These are phyloP conservation scores for Calamus simplicifolius DNA, from an alignment of 176 grass and related monocot genomes.

Conservation along the genomic window DNA sequence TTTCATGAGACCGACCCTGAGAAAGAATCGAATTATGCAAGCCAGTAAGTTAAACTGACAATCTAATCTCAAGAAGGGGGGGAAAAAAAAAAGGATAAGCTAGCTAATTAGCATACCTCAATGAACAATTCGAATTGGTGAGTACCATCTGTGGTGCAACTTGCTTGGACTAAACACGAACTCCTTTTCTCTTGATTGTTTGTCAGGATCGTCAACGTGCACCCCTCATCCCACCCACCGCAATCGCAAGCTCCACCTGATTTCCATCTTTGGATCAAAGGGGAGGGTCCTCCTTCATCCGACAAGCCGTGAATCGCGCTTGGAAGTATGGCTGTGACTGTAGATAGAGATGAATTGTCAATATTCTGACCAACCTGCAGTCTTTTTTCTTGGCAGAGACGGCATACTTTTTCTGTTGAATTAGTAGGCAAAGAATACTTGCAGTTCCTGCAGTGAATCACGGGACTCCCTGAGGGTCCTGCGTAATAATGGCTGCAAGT, in stretches of 20 bases:
- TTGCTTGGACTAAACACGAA: constrained; percentile 12
- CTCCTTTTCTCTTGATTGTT: constrained; percentile 22
- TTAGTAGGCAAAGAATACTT: constrained; percentile 3
- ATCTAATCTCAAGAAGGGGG: too few species aligned
- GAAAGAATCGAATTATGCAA: not conserved
- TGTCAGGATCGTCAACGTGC: constrained; percentile 50
- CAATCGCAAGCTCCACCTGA: constrained; percentile 82
- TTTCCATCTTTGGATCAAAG: constrained; percentile 86
- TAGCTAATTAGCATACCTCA: constrained; percentile 39
- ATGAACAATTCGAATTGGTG: constrained; percentile 55
- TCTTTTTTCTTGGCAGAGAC: constrained; percentile 16
- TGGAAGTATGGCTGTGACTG: constrained; percentile 51
- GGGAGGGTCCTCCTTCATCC: constrained; percentile 37
- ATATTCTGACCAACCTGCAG: constrained; percentile 22
- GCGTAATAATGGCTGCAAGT: constrained; percentile 60
- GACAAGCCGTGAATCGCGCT: constrained; percentile 62
- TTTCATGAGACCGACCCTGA: constrained; percentile 45
- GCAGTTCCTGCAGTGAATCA: not conserved
- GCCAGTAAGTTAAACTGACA: too few species aligned
- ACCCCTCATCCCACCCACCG: constrained; percentile 98
- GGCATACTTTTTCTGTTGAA: constrained; percentile 16
- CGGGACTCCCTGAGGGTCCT: constrained; percentile 26
- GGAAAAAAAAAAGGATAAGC: not conserved
- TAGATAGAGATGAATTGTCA: constrained; percentile 26
- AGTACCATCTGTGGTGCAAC: constrained; percentile 29